These are phyloP conservation scores for Chimonanthus salicifolius DNA, from an alignment of 164 flowering plant species.

Conservation along the genomic window DNA sequence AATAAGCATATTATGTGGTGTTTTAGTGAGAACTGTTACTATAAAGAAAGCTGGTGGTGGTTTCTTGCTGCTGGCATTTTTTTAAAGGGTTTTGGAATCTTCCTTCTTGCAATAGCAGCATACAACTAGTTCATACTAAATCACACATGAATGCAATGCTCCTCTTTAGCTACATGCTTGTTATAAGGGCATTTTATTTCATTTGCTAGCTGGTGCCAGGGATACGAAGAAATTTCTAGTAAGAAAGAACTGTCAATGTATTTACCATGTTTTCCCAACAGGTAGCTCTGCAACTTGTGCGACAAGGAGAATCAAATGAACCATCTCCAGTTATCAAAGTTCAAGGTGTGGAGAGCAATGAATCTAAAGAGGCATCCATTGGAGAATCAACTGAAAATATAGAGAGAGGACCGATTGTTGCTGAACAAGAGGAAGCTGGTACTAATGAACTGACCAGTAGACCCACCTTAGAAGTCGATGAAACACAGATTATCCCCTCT, in stretches of 20 bases:
- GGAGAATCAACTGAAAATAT: slow-evolving; percentile 19
- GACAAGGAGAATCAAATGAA: slow-evolving; percentile 45
- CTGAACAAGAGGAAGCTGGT: slow-evolving; percentile 19
- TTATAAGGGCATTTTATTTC: no score
- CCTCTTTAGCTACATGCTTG: no score
- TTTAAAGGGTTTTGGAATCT: neutral
- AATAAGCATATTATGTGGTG: neutral
- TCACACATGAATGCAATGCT: neutral
- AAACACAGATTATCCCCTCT: slow-evolving; percentile 13
- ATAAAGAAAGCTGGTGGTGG: neutral
- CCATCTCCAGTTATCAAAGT: slow-evolving; percentile 23
- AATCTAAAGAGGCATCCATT: slow-evolving; percentile 15
- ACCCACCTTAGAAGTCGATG: slow-evolving; percentile 12
- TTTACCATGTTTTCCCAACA: slow-evolving; percentile 19
- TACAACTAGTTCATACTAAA: neutral
- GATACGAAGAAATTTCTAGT: no score
- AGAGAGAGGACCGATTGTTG: slow-evolving; percentile 12
- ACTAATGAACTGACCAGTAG: slow-evolving; percentile 13
- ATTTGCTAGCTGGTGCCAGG: neutral
- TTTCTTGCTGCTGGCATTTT: neutral
- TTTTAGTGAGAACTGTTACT: no score
- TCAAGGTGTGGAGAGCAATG: slow-evolving; percentile 16
- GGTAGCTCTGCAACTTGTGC: slow-evolving; percentile 89
- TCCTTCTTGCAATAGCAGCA: neutral
- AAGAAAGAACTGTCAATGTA: neutral